phyloP scores from a whole-genome alignment of 148 eudicot genomes.

The Amaranthus cruentus region DNA sequence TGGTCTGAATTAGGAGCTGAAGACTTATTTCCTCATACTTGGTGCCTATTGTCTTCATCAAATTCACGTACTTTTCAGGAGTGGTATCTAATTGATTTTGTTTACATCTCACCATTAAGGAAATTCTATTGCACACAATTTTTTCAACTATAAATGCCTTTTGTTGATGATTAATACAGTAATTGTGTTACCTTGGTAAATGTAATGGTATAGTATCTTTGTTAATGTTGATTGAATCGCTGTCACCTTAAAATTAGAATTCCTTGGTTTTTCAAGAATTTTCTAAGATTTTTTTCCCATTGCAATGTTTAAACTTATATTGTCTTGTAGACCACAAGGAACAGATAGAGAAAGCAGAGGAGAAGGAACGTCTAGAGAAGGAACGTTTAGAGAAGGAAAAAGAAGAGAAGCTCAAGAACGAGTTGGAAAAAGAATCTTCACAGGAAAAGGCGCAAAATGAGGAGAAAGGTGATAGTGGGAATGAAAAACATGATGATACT shows the following conservation, averaged over 20 bases:
- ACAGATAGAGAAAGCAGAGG: constrained; percentile 87
- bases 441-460: constrained; percentile 29
- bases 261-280: neutral
- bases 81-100: neutral
- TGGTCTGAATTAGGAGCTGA: neutral
- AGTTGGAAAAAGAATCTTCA: constrained; percentile 40
- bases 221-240: neutral
- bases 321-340: constrained; percentile 60
- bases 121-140: neutral
- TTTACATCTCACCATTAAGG: neutral
- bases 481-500: constrained; percentile 30
- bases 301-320: neutral
- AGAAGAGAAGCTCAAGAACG: constrained; percentile 65
- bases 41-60: neutral
- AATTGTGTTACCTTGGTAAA: neutral
- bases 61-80: neutral
- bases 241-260: neutral
- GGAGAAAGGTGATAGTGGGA: constrained; percentile 30
- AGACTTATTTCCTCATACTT: neutral
- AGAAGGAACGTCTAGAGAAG: constrained; percentile 74
- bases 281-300: neutral
- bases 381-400: constrained; percentile 75
- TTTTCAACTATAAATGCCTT: neutral
- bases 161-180: neutral
- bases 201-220: neutral